Evolutionary conservation across 192 early-diverging fungal genomes (phyloP).

Genomic region (Entomortierella parvispora): DNA sequence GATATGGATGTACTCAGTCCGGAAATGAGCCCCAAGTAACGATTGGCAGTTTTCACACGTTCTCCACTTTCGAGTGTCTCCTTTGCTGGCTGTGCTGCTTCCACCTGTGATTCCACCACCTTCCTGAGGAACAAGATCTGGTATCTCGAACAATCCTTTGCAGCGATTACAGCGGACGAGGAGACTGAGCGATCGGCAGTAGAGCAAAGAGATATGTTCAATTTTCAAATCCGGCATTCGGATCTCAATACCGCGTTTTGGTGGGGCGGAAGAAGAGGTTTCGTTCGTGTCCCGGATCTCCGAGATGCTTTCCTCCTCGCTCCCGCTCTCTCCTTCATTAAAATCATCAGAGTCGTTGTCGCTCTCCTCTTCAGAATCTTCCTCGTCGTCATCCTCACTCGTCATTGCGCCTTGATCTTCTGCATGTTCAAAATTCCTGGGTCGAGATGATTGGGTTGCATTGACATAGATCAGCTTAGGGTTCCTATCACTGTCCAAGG

Average conservation of each 20-base stretch:
- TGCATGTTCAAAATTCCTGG: conserved; percentile 38
- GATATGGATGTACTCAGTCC: conserved; percentile 69
- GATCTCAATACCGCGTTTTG: conserved; percentile 79
- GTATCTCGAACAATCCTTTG: conserved; percentile 72
- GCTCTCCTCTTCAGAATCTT: conserved; percentile 40
- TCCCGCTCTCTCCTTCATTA: conserved; percentile 27
- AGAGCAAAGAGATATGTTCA: conserved; percentile 73
- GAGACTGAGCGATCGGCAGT: conserved; percentile 71
- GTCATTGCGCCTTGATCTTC: conserved; percentile 49
- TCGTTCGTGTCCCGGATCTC: neutral
- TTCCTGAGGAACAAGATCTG: conserved; percentile 59
- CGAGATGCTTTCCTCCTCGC: conserved; percentile 24
- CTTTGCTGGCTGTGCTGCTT: neutral
- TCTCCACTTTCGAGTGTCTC: conserved; percentile 55
- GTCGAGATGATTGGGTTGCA: neutral
- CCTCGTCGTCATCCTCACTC: conserved; percentile 25
- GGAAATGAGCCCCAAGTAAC: conserved; percentile 64
- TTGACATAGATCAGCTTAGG: conserved; percentile 25
- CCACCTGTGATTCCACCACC: conserved; percentile 1
- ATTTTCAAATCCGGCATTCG: conserved; percentile 69
- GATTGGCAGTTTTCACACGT: conserved; percentile 66
- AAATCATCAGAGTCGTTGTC: conserved; percentile 19
- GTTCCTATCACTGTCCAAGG: neutral
- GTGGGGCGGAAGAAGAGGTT: conserved; percentile 9
- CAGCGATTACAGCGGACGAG: conserved; percentile 81